phyloP scores from a whole-genome alignment of 176 grass and related monocot genomes.

The Panicum miliaceum region DNA sequence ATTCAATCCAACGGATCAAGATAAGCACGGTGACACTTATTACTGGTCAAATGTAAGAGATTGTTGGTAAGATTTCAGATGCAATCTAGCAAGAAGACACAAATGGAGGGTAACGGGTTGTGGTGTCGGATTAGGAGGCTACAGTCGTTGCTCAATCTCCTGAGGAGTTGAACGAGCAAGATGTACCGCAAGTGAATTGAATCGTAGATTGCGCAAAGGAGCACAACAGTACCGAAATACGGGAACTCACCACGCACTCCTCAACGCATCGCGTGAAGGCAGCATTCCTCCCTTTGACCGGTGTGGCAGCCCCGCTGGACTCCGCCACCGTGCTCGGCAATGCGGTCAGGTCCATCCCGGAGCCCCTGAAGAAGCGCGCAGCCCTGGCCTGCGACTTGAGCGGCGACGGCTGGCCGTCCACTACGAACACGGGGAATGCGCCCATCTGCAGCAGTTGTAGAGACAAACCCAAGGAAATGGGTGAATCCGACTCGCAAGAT shows the following conservation, averaged over 20 bases:
- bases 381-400: slow-evolving; percentile 86
- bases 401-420: slow-evolving; percentile 81
- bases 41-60: slow-evolving; percentile 69
- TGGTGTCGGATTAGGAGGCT: slow-evolving; percentile 26
- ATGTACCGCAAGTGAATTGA: slow-evolving; percentile 25
- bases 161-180: slow-evolving; percentile 55
- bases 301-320: slow-evolving; percentile 20
- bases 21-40: slow-evolving; percentile 51
- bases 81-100: slow-evolving; percentile 35
- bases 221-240: neutral
- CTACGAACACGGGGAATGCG: slow-evolving; percentile 88
- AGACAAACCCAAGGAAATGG: neutral
- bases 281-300: slow-evolving; percentile 54
- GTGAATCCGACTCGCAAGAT: neutral
- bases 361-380: slow-evolving; percentile 76
- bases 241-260: slow-evolving; percentile 64
- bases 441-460: slow-evolving; percentile 72
- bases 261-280: slow-evolving; percentile 56
- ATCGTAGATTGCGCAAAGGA: neutral
- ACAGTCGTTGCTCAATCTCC: slow-evolving; percentile 29
- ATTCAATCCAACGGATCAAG: slow-evolving; percentile 58
- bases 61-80: slow-evolving; percentile 18
- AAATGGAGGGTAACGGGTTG: slow-evolving; percentile 4
- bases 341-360: slow-evolving; percentile 59
- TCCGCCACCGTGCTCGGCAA: slow-evolving; percentile 43